phyloP scores from a whole-genome alignment of 208 protist genomes.

The Acanthamoeba polyphaga region DNA sequence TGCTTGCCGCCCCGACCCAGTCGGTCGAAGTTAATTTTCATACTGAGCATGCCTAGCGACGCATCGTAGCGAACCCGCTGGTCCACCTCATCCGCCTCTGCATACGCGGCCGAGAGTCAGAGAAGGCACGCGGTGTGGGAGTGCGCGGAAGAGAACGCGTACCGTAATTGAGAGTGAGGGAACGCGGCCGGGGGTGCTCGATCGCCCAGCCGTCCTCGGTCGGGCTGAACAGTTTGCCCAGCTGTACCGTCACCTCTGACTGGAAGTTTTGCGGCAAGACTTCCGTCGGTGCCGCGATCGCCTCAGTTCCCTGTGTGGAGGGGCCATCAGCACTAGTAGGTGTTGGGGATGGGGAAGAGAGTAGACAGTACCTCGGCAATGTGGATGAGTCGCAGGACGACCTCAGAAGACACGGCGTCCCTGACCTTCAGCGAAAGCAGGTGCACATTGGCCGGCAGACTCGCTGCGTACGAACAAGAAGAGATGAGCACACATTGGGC shows the following conservation, averaged over 20 bases:
- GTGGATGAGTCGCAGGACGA: constrained; percentile 16
- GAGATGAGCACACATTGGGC: not conserved
- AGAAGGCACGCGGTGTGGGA: not conserved
- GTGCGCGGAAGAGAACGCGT: not conserved
- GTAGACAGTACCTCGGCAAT: not conserved
- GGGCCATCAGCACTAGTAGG: too few species aligned
- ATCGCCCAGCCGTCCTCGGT: not conserved
- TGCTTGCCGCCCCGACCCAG: not conserved
- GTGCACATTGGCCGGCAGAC: constrained; percentile 47
- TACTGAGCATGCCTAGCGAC: constrained; percentile 1
- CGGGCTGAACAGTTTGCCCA: not conserved
- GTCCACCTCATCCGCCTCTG: constrained; percentile 1
- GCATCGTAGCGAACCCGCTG: constrained; percentile 8
- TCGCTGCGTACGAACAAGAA: not conserved
- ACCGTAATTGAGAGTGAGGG: constrained; percentile 18
- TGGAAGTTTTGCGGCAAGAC: not conserved
- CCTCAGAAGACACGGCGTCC: constrained; percentile 28
- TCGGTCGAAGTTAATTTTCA: not conserved
- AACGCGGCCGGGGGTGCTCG: not conserved
- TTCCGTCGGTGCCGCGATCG: not conserved
- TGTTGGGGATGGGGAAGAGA: not conserved
- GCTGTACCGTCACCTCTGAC: not conserved
- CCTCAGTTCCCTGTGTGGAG: not conserved
- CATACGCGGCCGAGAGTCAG: not conserved
- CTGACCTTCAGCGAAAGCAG: constrained; percentile 45